Percentiles rank a stretch among this genome's conserved stretches.
phyloP scores from a whole-genome alignment of 139 green algal species.

The Edaphochlamys debaryana region DNA sequence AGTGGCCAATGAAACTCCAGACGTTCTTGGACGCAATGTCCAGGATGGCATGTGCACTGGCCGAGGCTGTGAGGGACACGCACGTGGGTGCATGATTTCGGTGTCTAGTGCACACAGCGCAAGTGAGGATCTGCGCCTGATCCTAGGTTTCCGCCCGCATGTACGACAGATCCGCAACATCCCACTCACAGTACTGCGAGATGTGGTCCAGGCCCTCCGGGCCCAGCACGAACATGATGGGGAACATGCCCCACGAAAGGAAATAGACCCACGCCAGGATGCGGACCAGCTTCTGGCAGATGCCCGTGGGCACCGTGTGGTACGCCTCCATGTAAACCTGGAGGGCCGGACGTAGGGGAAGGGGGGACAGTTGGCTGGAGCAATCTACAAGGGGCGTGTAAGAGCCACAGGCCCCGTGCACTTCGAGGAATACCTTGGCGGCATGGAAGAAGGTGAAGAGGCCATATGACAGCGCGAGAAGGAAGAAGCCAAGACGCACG shows the following conservation, averaged over 20 bases:
- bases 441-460: slow-evolving; percentile 65
- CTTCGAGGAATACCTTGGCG: slow-evolving; percentile 35
- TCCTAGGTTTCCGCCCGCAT: too few relatives aligned
- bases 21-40: slow-evolving; percentile 74
- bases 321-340: slow-evolving; percentile 70
- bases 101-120: too few relatives aligned
- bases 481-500: slow-evolving; percentile 59
- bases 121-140: too few relatives aligned
- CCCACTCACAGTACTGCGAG: slow-evolving; percentile 5
- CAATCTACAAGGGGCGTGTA: too few relatives aligned
- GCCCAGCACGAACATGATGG: slow-evolving; percentile 67
- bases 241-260: slow-evolving; percentile 61
- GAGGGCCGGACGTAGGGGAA: too few relatives aligned
- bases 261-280: slow-evolving; percentile 64
- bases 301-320: slow-evolving; percentile 67
- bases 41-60: slow-evolving; percentile 48
- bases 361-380: too few relatives aligned
- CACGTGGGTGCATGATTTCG: too few relatives aligned
- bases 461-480: slow-evolving; percentile 59
- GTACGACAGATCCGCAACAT: too few relatives aligned
- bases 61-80: too few relatives aligned
- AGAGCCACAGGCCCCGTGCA: too few relatives aligned
- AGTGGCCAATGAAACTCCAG: slow-evolving; percentile 62
- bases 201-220: slow-evolving; percentile 62
- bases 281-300: slow-evolving; percentile 58